These are phyloP conservation scores for Penicillium hordei DNA, from an alignment of 2,329 filamentous ascomycete genomes.

Conservation along the genomic window DNA sequence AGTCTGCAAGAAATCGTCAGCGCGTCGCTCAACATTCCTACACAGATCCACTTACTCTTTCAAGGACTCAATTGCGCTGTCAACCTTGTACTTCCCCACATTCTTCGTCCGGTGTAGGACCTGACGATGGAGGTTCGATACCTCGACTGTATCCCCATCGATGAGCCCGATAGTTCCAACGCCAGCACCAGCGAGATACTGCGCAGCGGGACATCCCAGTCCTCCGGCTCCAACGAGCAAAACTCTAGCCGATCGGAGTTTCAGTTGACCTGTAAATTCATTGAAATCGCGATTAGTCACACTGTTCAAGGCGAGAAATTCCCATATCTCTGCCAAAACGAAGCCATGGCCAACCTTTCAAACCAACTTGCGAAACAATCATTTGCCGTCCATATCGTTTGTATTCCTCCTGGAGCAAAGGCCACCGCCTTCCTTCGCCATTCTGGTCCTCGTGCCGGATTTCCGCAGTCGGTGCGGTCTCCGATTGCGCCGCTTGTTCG, in stretches of 20 bases:
- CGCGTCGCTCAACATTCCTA: neutral
- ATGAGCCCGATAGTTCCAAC: conserved; percentile 79
- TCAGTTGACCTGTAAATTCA: conserved; percentile 64
- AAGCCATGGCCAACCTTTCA: conserved; percentile 58
- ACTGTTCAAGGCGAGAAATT: neutral
- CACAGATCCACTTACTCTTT: conserved; percentile 47
- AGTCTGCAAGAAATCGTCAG: conserved; percentile 50
- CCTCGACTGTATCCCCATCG: conserved; percentile 84
- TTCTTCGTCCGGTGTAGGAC: conserved; percentile 72
- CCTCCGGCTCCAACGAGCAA: conserved; percentile 86
- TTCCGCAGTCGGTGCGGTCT: conserved; percentile 5
- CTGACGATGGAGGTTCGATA: conserved; percentile 90
- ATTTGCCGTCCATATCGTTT: conserved; percentile 86
- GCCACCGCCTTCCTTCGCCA: conserved; percentile 55
- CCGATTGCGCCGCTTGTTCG: conserved; percentile 27
- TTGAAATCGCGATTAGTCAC: conserved; percentile 1
- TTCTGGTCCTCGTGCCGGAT: neutral
- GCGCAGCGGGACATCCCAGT: conserved; percentile 84
- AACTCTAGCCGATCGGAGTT: conserved; percentile 67
- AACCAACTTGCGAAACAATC: conserved; percentile 78
- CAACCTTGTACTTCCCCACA: conserved; percentile 75
- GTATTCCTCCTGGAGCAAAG: conserved; percentile 71
- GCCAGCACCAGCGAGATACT: conserved; percentile 89
- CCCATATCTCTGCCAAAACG: neutral
- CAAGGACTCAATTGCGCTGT: conserved; percentile 67